phyloP scores from a whole-genome alignment of 768 basidiomycete species.

The Roridomyces roridus region DNA sequence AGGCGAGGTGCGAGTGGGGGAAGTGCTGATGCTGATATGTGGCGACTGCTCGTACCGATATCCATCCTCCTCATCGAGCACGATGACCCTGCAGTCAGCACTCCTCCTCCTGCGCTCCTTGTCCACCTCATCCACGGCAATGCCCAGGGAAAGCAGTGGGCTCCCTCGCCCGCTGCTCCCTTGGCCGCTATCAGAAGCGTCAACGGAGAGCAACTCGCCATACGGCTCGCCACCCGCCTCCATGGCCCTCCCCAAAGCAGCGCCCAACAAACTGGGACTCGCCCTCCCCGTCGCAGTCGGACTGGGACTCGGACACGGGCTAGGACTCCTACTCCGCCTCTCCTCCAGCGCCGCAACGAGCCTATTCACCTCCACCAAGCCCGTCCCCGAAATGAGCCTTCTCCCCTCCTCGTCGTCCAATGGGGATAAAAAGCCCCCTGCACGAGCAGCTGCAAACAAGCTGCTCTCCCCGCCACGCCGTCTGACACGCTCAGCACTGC shows the following conservation, averaged over 20 bases:
- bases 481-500: slow-evolving; percentile 20
- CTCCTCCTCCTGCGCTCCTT: slow-evolving; percentile 19
- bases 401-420: not conserved
- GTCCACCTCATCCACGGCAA: slow-evolving; percentile 27
- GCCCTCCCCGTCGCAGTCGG: not conserved
- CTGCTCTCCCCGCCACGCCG: slow-evolving; percentile 4
- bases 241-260: slow-evolving; percentile 5
- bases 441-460: slow-evolving; percentile 8
- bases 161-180: slow-evolving; percentile 5
- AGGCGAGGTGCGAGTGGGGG: not conserved
- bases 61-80: not conserved
- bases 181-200: too few relatives aligned
- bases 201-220: not conserved
- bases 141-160: slow-evolving; percentile 23
- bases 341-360: slow-evolving; percentile 23
- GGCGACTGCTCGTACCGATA: slow-evolving; percentile 4
- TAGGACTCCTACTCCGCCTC: slow-evolving; percentile 10
- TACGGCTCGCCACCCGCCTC: not conserved
- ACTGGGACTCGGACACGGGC: not conserved
- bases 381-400: slow-evolving; percentile 11
- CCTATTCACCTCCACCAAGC: slow-evolving; percentile 19
- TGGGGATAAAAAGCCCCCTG: slow-evolving; percentile 3
- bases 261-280: slow-evolving; percentile 13
- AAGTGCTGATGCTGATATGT: too few relatives aligned
- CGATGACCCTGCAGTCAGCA: not conserved